A percentile compares a stretch with the other conserved stretches of the same genome.
Evolutionary conservation across 2,329 filamentous ascomycete species (phyloP).

Genomic region (Fusarium sp.): DNA sequence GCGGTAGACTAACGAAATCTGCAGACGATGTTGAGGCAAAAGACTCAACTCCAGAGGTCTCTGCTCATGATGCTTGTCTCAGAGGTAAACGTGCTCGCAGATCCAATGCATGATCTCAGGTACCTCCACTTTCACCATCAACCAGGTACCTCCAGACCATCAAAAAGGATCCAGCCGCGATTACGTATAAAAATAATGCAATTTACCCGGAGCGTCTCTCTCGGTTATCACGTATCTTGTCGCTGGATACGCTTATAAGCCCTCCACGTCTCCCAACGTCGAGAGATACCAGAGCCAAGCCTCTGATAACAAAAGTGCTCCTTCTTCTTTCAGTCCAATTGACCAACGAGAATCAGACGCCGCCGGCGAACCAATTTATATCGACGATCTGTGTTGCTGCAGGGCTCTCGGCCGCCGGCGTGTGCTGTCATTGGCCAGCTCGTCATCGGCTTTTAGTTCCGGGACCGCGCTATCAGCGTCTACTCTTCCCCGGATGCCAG

Average conservation of each 20-base stretch:
- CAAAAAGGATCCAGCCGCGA: constrained; percentile 11
- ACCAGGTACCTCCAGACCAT: not conserved
- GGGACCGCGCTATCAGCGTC: not conserved
- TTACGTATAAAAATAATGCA: constrained; percentile 13
- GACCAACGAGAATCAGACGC: constrained; percentile 7
- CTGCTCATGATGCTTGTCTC: not conserved
- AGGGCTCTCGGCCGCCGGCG: constrained; percentile 21
- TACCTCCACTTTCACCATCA: not conserved
- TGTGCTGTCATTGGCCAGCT: constrained; percentile 23
- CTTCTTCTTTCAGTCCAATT: not conserved
- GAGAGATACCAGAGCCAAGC: not conserved
- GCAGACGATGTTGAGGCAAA: not conserved
- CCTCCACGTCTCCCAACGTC: not conserved
- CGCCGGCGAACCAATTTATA: constrained; percentile 19
- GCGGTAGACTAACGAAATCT: not conserved
- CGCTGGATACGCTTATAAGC: not conserved
- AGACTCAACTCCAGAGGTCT: not conserved
- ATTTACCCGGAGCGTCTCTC: not conserved
- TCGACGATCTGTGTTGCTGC: not conserved
- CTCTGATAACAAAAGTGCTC: constrained; percentile 6
- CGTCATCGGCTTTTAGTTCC: not conserved
- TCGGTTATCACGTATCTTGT: not conserved
- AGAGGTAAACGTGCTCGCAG: not conserved
- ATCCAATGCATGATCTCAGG: not conserved
- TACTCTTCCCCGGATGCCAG: not conserved